phyloP scores from a whole-genome alignment of 73 alveolate species.

The Diophrys appendiculata region DNA sequence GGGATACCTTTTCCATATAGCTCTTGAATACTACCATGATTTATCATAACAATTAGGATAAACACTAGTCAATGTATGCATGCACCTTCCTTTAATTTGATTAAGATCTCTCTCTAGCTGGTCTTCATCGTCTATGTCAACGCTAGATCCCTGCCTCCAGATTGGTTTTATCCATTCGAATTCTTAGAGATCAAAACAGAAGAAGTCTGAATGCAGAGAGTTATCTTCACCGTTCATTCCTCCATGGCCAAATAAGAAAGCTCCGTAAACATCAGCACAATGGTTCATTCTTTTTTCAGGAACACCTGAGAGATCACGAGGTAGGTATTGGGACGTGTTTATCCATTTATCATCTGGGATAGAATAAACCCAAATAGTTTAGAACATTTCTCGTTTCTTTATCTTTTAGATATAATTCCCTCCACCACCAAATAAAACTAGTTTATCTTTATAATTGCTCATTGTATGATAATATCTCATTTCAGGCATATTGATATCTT shows the following conservation, averaged over 20 bases:
- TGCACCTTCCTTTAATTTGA: neutral
- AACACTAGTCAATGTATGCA: slow-evolving; percentile 37
- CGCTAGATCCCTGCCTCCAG: neutral
- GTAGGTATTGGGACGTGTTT: neutral
- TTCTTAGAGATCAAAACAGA: slow-evolving; percentile 29
- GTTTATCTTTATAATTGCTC: neutral
- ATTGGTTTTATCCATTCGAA: slow-evolving; percentile 1
- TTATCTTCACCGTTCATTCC: slow-evolving; percentile 62
- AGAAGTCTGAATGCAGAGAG: slow-evolving; percentile 33
- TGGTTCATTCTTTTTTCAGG: slow-evolving; percentile 55
- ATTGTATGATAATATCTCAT: slow-evolving; percentile 4
- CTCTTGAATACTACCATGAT: neutral
- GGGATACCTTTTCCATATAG: slow-evolving; percentile 10
- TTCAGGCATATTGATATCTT: slow-evolving; percentile 3
- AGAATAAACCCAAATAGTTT: neutral
- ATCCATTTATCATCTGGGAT: neutral
- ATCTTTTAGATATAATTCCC: neutral
- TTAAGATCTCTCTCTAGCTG: neutral
- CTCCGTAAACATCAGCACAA: slow-evolving; percentile 30
- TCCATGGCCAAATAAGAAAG: slow-evolving; percentile 46
- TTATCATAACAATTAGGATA: neutral
- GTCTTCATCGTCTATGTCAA: too few species aligned
- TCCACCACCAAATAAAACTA: slow-evolving; percentile 21
- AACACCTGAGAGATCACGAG: slow-evolving; percentile 27
- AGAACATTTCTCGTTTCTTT: slow-evolving; percentile 2